Percentiles rank a stretch among this genome's conserved stretches.
Conservation (phyloP, 768 basidiomycete genomes). For the Rhizopogon vulgaris region DNA sequence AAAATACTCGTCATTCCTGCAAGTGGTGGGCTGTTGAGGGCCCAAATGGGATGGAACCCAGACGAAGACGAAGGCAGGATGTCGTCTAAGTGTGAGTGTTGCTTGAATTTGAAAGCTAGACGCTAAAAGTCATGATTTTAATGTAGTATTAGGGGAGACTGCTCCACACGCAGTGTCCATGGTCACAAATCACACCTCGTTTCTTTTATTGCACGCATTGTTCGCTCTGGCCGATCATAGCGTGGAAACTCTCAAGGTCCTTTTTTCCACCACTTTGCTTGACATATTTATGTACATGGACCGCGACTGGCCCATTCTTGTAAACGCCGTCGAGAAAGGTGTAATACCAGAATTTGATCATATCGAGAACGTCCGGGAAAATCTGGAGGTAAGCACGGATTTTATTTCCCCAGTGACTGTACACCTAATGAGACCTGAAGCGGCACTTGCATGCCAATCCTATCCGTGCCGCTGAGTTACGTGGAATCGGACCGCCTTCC, state of each 20-base stretch:
- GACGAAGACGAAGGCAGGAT: constrained; percentile 9
- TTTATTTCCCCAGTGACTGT: not conserved
- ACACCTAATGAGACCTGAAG: not conserved
- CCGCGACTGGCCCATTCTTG: constrained; percentile 14
- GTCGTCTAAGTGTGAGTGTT: not conserved
- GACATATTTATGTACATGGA: constrained; percentile 18
- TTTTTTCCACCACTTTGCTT: constrained; percentile 13
- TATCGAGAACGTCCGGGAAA: constrained; percentile 8
- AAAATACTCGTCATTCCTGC: constrained; percentile 6
- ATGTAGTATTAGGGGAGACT: constrained; percentile 6
- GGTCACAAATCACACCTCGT: constrained; percentile 10
- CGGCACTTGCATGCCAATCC: constrained; percentile 9
- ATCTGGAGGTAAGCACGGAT: constrained; percentile 9
- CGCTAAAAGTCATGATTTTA: not conserved
- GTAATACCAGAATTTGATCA: constrained; percentile 15
- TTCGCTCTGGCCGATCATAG: constrained; percentile 9
- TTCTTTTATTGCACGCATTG: constrained; percentile 11
- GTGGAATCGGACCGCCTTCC: constrained; percentile 8
- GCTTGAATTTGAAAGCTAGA: not conserved
- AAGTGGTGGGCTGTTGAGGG: constrained; percentile 1
- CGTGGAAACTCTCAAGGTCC: constrained; percentile 9
- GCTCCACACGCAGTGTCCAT: constrained; percentile 7
- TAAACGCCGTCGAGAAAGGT: constrained; percentile 11
- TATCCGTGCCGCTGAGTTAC: constrained; percentile 12
- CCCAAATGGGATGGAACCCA: constrained; percentile 4